A percentile compares a stretch with the other conserved stretches of the same genome.
Evolutionary conservation across 768 basidiomycete species (phyloP).

Genomic region (Pleurotus salmoneostramineus): DNA sequence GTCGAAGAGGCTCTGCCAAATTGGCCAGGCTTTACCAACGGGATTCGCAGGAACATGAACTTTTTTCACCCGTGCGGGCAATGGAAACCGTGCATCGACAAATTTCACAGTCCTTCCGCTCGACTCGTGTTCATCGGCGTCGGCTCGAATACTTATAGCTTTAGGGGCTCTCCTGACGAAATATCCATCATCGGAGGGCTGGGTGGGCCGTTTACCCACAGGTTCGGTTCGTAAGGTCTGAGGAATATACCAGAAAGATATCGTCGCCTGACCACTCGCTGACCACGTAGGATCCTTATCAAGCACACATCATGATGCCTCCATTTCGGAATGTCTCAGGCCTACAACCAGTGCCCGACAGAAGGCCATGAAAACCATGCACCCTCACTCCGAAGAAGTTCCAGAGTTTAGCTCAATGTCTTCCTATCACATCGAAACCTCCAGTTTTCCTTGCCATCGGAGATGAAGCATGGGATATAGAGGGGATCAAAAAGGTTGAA

Average conservation of each 20-base stretch:
- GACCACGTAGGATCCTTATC: not conserved
- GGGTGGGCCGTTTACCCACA: no score
- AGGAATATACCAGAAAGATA: not conserved
- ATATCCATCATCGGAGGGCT: no score
- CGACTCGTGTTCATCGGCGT: not conserved
- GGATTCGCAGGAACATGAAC: not conserved
- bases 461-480: not conserved
- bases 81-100: not conserved
- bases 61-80: not conserved
- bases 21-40: not conserved
- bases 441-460: not conserved
- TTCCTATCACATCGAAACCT: not conserved
- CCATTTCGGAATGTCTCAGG: not conserved
- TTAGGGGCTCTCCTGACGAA: no score
- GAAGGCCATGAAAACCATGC: not conserved
- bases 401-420: not conserved
- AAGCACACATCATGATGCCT: not conserved
- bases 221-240: no score
- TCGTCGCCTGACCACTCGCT: not conserved
- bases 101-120: not conserved
- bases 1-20: not conserved
- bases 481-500: not conserved
- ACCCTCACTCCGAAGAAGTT: not conserved
- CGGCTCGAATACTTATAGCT: not conserved
- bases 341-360: not conserved